phyloP scores from a whole-genome alignment of 2,329 filamentous ascomycete species.

The Rhinocladiella similis region DNA sequence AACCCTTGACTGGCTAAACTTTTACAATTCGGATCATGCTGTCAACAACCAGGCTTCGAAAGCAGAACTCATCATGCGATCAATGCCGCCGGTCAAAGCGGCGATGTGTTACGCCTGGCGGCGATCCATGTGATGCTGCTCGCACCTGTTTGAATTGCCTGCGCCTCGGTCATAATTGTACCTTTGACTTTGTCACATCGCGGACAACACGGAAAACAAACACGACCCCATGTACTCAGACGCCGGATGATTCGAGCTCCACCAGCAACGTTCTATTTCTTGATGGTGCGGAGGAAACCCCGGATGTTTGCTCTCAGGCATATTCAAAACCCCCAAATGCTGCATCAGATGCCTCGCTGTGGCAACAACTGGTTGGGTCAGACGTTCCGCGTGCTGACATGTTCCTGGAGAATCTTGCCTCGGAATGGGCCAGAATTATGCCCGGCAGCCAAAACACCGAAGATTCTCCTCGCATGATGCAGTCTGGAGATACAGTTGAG shows the following conservation, averaged over 20 bases:
- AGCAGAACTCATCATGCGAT: constrained; percentile 24
- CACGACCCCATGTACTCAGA: not conserved
- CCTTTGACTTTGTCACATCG: constrained; percentile 17
- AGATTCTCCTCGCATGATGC: not conserved
- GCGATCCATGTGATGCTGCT: not conserved
- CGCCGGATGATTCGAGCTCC: not conserved
- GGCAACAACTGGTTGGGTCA: too few species aligned
- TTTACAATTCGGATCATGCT: not conserved
- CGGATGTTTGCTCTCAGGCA: not conserved
- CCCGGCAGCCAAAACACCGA: not conserved
- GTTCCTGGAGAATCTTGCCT: constrained; percentile 16
- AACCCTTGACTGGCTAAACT: too few species aligned
- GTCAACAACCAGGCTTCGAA: not conserved
- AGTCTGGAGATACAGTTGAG: too few species aligned
- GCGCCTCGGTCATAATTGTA: constrained; percentile 14
- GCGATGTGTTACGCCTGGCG: constrained; percentile 8
- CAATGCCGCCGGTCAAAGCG: constrained; percentile 17
- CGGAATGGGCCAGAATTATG: constrained; percentile 11
- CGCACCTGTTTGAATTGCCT: constrained; percentile 13
- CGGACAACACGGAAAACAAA: constrained; percentile 6
- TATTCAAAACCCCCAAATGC: not conserved
- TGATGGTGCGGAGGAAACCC: not conserved
- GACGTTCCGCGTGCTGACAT: not conserved
- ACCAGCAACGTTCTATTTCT: not conserved
- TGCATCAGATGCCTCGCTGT: not conserved